These are phyloP conservation scores for Lenwebbia sp. DNA, from an alignment of 345 rosid species.

Conservation along the genomic window DNA sequence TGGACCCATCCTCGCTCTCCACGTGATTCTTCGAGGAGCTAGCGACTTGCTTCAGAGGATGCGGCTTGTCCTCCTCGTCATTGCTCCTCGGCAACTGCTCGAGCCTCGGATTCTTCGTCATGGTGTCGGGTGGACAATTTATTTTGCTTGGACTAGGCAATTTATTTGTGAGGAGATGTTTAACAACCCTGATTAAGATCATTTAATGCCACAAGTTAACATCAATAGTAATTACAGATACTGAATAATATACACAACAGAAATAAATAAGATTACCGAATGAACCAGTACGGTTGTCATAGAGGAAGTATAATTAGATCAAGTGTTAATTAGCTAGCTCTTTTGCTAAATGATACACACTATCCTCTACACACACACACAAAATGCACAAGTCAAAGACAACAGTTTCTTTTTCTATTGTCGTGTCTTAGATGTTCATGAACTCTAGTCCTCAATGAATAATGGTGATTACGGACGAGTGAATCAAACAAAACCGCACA, in stretches of 20 bases:
- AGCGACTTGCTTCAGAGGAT: background rate
- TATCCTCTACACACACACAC: background rate
- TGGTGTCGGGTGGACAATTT: background rate
- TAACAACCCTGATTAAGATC: background rate
- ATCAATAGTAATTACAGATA: background rate
- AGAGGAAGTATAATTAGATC: background rate
- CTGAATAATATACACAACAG: background rate
- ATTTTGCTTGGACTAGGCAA: background rate
- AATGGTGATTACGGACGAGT: background rate
- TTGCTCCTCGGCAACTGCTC: too few species aligned
- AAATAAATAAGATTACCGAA: background rate
- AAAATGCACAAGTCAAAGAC: background rate
- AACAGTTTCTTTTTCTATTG: background rate
- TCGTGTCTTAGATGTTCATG: background rate
- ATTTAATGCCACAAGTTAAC: background rate
- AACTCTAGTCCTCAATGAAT: background rate
- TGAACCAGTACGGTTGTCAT: background rate
- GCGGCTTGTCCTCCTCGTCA: constrained; percentile 22
- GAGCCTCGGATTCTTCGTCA: too few species aligned
- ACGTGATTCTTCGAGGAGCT: background rate
- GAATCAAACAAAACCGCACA: background rate
- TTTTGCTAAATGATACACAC: background rate
- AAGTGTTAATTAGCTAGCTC: background rate
- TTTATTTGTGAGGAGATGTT: background rate
- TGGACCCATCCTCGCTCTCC: constrained; percentile 13